A percentile compares a stretch with the other conserved stretches of the same genome.
Conservation (phyloP, 345 rosid genomes). For the Clarkia xantiana region DNA sequence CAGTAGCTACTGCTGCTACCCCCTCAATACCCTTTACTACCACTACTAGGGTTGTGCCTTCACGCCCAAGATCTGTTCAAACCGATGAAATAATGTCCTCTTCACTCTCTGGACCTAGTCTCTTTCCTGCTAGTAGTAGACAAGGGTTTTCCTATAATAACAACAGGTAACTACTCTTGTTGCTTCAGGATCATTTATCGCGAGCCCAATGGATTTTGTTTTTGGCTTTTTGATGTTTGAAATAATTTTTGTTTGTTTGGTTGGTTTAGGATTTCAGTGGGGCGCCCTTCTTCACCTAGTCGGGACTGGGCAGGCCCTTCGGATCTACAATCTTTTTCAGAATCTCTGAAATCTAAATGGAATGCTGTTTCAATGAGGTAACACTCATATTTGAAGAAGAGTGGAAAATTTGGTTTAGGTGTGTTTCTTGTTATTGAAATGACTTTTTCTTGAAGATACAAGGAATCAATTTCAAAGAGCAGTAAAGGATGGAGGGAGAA, state of each 20-base stretch:
- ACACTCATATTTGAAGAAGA: not conserved
- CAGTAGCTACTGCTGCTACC: conserved; percentile 11
- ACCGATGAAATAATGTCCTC: conserved; percentile 14
- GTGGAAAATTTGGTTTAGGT: too few species aligned
- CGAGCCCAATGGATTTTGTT: not conserved
- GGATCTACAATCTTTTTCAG: conserved; percentile 42
- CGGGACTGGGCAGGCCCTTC: conserved; percentile 53
- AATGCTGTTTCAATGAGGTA: conserved; percentile 51
- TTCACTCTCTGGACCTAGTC: conserved; percentile 21
- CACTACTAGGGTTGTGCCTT: conserved; percentile 15
- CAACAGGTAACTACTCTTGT: too few species aligned
- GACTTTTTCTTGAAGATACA: conserved; percentile 22
- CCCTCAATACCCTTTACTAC: conserved; percentile 19
- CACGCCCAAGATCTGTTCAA: conserved; percentile 18
- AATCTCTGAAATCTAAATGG: conserved; percentile 22
- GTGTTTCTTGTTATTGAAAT: not conserved
- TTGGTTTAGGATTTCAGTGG: conserved; percentile 16
- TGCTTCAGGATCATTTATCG: too few species aligned
- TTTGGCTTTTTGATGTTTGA: not conserved
- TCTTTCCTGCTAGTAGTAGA: conserved; percentile 12
- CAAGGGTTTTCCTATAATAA: conserved; percentile 22
- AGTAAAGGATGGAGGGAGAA: conserved; percentile 70
- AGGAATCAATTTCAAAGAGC: conserved; percentile 49
- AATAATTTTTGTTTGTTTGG: not conserved
- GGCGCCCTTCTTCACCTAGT: conserved; percentile 17